Evolutionary conservation across 306 rosid genomes (phyloP).

Genomic region (Corylus avellana): DNA sequence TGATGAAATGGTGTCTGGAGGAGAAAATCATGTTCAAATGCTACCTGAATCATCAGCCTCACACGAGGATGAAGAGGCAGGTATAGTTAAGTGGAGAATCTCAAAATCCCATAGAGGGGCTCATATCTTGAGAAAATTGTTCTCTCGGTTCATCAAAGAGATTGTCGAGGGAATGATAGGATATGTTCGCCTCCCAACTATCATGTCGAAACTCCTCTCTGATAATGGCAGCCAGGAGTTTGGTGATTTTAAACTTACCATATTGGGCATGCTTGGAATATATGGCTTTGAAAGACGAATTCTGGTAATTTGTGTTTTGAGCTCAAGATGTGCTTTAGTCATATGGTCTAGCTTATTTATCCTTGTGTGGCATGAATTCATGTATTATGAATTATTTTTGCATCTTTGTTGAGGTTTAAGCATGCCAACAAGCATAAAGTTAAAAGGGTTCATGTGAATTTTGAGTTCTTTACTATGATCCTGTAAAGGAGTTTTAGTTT

Average conservation of each 20-base stretch:
- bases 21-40: constrained; percentile 41
- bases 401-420: constrained; percentile 5
- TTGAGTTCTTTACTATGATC: neutral
- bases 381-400: neutral
- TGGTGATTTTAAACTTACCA: constrained; percentile 91
- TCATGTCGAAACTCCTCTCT: constrained; percentile 94
- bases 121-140: constrained; percentile 68
- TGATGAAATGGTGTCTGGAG: constrained; percentile 44
- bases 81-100: constrained; percentile 76
- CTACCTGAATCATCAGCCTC: constrained; percentile 43
- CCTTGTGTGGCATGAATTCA: neutral
- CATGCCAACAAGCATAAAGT: neutral
- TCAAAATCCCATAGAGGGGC: constrained; percentile 50
- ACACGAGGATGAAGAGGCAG: constrained; percentile 46
- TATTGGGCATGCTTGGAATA: constrained; percentile 93
- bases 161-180: constrained; percentile 99
- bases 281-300: constrained; percentile 97
- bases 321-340: neutral
- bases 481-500: neutral
- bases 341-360: neutral
- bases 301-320: constrained; percentile 56
- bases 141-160: constrained; percentile 84
- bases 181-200: constrained; percentile 84
- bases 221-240: constrained; percentile 92
- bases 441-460: neutral